phyloP scores from a whole-genome alignment of 352 stramenopile species.

The Globisporangium echinulatum region DNA sequence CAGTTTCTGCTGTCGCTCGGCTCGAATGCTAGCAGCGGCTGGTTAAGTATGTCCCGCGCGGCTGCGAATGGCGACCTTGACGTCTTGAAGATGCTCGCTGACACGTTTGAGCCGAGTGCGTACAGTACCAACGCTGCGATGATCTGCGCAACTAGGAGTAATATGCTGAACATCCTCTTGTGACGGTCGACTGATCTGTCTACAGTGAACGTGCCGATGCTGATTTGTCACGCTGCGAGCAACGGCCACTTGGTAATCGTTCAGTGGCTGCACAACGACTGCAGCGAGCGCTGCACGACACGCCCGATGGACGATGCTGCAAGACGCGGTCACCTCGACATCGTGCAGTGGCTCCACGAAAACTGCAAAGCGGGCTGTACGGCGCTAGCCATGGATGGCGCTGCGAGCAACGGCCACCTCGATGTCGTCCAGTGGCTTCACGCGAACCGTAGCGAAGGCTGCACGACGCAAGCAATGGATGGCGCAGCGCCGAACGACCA shows the following conservation, averaged over 20 bases:
- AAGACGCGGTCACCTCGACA: background rate
- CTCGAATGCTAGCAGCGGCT: background rate
- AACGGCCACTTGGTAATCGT: background rate
- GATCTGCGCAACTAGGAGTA: background rate
- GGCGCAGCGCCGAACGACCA: constrained; percentile 1
- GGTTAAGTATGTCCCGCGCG: background rate
- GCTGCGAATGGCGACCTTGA: background rate
- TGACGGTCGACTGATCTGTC: no score
- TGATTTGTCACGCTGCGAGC: no score
- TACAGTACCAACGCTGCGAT: background rate
- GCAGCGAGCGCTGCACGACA: background rate
- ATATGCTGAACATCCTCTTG: background rate
- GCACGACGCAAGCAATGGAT: constrained; percentile 13
- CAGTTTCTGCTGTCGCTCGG: constrained; percentile 1
- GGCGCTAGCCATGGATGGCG: background rate
- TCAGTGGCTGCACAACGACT: background rate
- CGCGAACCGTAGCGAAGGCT: constrained; percentile 6
- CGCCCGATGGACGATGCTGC: background rate
- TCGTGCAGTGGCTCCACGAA: constrained; percentile 1
- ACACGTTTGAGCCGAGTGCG: background rate
- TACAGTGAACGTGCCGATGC: no score
- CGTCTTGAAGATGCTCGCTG: background rate
- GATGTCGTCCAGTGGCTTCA: constrained; percentile 12
- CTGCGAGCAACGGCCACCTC: constrained; percentile 7
- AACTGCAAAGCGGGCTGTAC: background rate